Evolutionary conservation across 768 basidiomycete genomes (phyloP), one percentile per base, ranked within the genome.

Genomic region (Leccinum ochraceum): DNA sequence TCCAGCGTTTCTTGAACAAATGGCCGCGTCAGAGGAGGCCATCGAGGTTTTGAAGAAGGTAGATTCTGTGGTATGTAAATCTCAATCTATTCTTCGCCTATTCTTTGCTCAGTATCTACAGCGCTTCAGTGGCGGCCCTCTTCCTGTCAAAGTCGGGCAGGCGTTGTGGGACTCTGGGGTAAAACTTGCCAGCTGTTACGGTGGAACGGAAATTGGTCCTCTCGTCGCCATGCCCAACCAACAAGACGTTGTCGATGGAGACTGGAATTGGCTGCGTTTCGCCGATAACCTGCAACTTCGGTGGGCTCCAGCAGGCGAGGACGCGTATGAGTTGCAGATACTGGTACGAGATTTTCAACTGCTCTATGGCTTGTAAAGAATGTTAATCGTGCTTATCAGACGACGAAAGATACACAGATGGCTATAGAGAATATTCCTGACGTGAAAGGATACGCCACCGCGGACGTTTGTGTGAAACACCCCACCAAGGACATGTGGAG

Each of bases 391-490:
- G 4, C 6, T 14, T 2, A 14, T 16, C 8, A 60, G 60, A 17
- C 60, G 24, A 60, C 59, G 4, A 56, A 57, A 14, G 0, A 14
- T 4, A 53, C 48, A 16, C 22, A 39, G 13, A 58, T 64, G 52
- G 63, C 67, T 1, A 42, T 73, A 8, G 63, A 74, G 46, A 83
- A 83, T 62, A 55, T 78, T 2, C 64, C 75, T 2, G 82, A 80
- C 3, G 63, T 64, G 13, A 68, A 71, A 22, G 80, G 76, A 10
- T 82, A 80, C 49, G 72, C 79, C 3, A 81, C 81, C 1, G 67
- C 72, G 1, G 83, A 83, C 63, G 53, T 83, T 3, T 69, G 83
- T n/a, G 58, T 74, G 0, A 74, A 76, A 24, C 83, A 84, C 63
- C 80, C 83, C 0, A 77, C 76, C 0, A 78, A 75, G 9, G 71